Base-by-base conservation (phyloP, 106 monocot genomes). In the Phalaenopsis equestris region DNA sequence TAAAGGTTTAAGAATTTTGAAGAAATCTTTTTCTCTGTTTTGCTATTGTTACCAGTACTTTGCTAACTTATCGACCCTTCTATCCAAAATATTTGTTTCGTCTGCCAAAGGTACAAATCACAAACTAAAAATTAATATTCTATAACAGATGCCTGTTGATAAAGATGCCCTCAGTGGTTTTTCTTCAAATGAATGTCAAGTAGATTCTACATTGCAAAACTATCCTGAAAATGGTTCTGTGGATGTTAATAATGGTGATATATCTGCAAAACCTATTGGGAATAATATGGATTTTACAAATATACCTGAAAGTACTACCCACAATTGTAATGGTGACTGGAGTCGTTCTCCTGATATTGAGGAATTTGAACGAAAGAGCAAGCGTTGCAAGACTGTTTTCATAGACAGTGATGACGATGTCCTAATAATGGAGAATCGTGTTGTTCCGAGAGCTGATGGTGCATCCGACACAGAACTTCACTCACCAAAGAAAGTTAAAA, bases 371-470 rank as follows among this genome's bases (percentile, higher is more conserved):
- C 36, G 14, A 79, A 77, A 75, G 16, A 80, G 76, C 39, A 90
- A 90, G 90, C 90, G 79, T 64, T 77, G 37, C 56, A 77, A 79
- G 37, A 90, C 81, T 80, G 82, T 90, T 49, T 74, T 86, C 18
- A 81, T 87, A 79, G 94, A 98, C 19, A 87, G 87, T 90, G 90
- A 91, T 79, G 98, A 93, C 83, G 98, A 98, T 61, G 47, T 82
- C 36, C 76, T 76, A 56, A 49, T 61, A 18, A 65, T 84, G 79
- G 81, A 86, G 6, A 77, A 80, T 16, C 37, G 37, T 48, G 41
- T 56, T 10, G 17, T 21, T 42, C 42, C 42, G 58, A 47, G 23
- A 65, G 83, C 49, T 72, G 76, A 70, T 17, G 48, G 41, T 55
- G 30, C 8, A 42, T 42, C 47, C 38, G 79, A 72, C 49, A 81